Evolutionary conservation across 164 flowering plant genomes (phyloP).

Genomic region (Paratinospora sagittata): DNA sequence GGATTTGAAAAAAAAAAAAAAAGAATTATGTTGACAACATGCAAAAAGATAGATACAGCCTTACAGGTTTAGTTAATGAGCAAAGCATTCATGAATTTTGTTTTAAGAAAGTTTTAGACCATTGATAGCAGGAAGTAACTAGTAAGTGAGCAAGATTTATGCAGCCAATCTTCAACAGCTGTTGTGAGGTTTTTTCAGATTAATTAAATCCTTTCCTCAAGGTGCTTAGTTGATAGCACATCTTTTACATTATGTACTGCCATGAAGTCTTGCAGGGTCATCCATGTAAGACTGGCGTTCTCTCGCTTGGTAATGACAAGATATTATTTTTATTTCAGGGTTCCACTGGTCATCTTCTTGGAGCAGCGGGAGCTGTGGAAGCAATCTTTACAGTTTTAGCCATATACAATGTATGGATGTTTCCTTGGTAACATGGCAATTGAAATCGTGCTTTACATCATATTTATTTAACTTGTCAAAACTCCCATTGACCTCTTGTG

Average conservation of each 20-base stretch:
- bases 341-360: conserved; percentile 96
- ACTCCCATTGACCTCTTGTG: background rate
- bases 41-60: too few species aligned
- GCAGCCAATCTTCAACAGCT: background rate
- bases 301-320: background rate
- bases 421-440: background rate
- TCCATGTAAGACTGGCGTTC: background rate
- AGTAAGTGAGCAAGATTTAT: background rate
- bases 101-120: too few species aligned
- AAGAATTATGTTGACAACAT: too few species aligned
- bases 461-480: background rate
- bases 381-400: conserved; percentile 82
- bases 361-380: conserved; percentile 98
- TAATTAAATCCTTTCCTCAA: background rate
- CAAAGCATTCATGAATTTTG: too few species aligned
- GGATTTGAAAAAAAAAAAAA: too few species aligned
- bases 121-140: background rate
- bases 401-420: conserved; percentile 54
- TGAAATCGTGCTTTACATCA: background rate
- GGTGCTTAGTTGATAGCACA: conserved; percentile 49
- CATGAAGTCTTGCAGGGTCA: background rate
- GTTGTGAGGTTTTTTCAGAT: background rate
- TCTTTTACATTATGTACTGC: too few species aligned
- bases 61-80: too few species aligned
- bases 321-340: conserved; percentile 42